phyloP scores from a whole-genome alignment of 495 filamentous ascomycete genomes.

The Talaromyces stipitatus region DNA sequence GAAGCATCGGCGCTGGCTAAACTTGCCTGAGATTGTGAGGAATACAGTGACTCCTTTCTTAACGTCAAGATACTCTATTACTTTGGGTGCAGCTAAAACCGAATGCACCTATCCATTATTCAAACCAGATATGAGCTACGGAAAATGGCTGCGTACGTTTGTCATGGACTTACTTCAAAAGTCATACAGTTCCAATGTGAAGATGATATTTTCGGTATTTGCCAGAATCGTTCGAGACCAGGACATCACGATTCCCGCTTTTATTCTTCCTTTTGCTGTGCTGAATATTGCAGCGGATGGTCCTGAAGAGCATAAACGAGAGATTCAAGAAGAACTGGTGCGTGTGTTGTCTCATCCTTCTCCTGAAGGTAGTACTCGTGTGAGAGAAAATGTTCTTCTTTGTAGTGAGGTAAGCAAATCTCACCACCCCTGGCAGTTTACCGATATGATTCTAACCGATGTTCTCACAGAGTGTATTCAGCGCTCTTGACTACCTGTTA shows the following conservation, averaged over 20 bases:
- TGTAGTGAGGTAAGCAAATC: conserved; percentile 65
- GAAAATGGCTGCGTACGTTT: conserved; percentile 70
- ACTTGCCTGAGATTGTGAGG: conserved; percentile 63
- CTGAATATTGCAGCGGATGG: conserved; percentile 72
- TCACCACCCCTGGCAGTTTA: conserved; percentile 4
- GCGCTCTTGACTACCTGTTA: conserved; percentile 82
- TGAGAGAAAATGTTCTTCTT: conserved; percentile 63
- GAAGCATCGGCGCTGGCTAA: conserved; percentile 64
- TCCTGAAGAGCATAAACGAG: conserved; percentile 52
- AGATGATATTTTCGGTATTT: conserved; percentile 69
- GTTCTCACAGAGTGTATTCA: conserved; percentile 69
- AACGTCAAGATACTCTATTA: conserved; percentile 71
- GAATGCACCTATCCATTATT: conserved; percentile 72
- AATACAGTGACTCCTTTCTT: conserved; percentile 79
- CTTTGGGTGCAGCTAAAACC: conserved; percentile 41
- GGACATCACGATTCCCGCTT: conserved; percentile 74
- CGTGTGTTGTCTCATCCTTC: conserved; percentile 58
- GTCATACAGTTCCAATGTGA: conserved; percentile 54
- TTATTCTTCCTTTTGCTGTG: conserved; percentile 77
- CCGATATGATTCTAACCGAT: not conserved
- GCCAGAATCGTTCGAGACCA: conserved; percentile 72
- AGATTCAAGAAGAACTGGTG: conserved; percentile 63
- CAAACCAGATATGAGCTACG: conserved; percentile 51
- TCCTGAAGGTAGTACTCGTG: conserved; percentile 39
- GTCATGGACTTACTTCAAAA: conserved; percentile 75